phyloP scores from a whole-genome alignment of 192 early-diverging fungal genomes.

The Fimicolochytrium jonesii region DNA sequence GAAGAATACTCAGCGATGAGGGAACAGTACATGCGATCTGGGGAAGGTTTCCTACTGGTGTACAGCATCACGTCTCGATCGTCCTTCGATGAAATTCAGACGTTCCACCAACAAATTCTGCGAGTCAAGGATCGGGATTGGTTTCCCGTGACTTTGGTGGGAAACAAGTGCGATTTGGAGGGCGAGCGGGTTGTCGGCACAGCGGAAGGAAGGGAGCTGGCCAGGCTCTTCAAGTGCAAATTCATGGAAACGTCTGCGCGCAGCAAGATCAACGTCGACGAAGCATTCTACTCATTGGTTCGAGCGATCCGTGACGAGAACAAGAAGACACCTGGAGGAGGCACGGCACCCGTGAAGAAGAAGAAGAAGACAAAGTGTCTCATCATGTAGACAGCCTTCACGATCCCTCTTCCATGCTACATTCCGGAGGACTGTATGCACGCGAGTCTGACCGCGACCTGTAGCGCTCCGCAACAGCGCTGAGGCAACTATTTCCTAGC shows the following conservation, averaged over 20 bases:
- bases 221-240: constrained; percentile 66
- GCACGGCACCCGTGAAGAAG: neutral
- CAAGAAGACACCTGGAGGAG: constrained; percentile 22
- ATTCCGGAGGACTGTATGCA: neutral
- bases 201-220: constrained; percentile 76
- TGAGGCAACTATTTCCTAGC: neutral
- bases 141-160: constrained; percentile 77
- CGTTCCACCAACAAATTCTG: constrained; percentile 69
- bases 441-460: neutral
- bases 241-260: constrained; percentile 91
- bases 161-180: constrained; percentile 86
- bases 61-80: constrained; percentile 71
- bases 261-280: constrained; percentile 86
- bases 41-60: constrained; percentile 80
- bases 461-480: neutral
- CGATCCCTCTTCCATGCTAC: neutral
- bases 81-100: constrained; percentile 74
- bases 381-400: constrained; percentile 3
- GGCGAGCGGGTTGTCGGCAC: constrained; percentile 52
- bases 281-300: constrained; percentile 83
- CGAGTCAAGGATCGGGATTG: constrained; percentile 74
- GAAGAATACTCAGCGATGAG: constrained; percentile 70
- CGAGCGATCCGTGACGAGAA: constrained; percentile 56
- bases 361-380: constrained; percentile 12
- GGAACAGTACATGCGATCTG: constrained; percentile 80